These are phyloP conservation scores for Funneliformis caledonium DNA, from an alignment of 371 early-diverging fungal genomes.

Conservation along the genomic window DNA sequence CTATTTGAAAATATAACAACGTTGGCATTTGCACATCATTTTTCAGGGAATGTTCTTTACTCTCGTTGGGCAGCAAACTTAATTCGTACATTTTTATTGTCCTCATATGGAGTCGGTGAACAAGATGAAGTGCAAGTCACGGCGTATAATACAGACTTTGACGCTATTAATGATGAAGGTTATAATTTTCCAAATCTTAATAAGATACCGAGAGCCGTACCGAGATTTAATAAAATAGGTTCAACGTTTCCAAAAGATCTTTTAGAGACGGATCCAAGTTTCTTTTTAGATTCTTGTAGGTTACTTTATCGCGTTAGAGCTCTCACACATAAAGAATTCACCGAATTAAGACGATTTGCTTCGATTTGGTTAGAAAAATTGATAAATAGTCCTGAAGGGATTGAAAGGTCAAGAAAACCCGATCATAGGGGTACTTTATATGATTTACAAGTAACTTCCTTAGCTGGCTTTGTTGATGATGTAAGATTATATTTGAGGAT, in stretches of 20 bases:
- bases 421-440: constrained; percentile 69
- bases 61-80: constrained; percentile 66
- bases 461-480: constrained; percentile 70
- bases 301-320: constrained; percentile 59
- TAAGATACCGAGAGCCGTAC: constrained; percentile 16
- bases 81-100: constrained; percentile 61
- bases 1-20: constrained; percentile 65
- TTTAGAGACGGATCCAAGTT: constrained; percentile 16
- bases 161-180: constrained; percentile 30
- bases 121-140: constrained; percentile 2
- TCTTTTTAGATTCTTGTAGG: constrained; percentile 60
- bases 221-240: constrained; percentile 15
- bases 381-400: constrained; percentile 65
- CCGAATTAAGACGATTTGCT: constrained; percentile 59
- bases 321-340: constrained; percentile 67
- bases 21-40: constrained; percentile 64
- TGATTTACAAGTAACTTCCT: constrained; percentile 65
- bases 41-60: constrained; percentile 61
- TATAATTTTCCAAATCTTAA: constrained; percentile 38
- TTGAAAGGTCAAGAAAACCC: constrained; percentile 62
- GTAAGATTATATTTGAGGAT: constrained; percentile 63
- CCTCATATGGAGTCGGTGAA: constrained; percentile 28
- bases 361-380: constrained; percentile 64
- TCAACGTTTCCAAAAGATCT: background rate
- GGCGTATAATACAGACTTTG: background rate